Percentiles rank a stretch among this genome's conserved stretches.
Evolutionary conservation across 495 filamentous ascomycete species (phyloP).

Genomic region (Penicillium ochrochloron): DNA sequence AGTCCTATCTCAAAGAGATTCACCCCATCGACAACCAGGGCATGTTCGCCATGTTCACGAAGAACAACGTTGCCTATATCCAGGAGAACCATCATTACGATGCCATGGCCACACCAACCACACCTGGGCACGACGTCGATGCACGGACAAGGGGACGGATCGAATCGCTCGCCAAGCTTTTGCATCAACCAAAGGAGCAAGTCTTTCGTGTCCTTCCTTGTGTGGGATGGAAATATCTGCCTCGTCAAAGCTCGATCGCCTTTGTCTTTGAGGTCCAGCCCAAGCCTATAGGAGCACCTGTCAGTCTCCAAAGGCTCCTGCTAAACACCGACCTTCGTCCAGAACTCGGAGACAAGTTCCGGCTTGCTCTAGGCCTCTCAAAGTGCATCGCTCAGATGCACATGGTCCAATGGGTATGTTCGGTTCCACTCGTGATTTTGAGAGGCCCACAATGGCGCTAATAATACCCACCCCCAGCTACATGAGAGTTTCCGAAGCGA

Average conservation of each 20-base stretch:
- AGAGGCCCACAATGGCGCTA: conserved; percentile 6
- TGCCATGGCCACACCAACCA: not conserved
- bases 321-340: conserved; percentile 1
- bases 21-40: conserved; percentile 4
- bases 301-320: conserved; percentile 10
- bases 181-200: conserved; percentile 10
- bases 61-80: conserved; percentile 13
- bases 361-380: conserved; percentile 4
- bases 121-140: not conserved
- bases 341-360: conserved; percentile 9
- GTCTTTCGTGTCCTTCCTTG: conserved; percentile 11
- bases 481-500: conserved; percentile 15
- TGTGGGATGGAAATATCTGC: conserved; percentile 11
- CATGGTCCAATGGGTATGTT: conserved; percentile 12
- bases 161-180: conserved; percentile 7
- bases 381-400: conserved; percentile 9
- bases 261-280: conserved; percentile 12
- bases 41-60: conserved; percentile 15
- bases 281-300: conserved; percentile 1
- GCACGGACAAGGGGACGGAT: conserved; percentile 2
- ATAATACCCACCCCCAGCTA: conserved; percentile 5
- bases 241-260: conserved; percentile 9
- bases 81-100: conserved; percentile 12
- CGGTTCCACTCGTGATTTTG: not conserved
- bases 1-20: conserved; percentile 6